Evolutionary conservation across 176 grass and related monocot species (phyloP).

Genomic region (Oryza nivara): DNA sequence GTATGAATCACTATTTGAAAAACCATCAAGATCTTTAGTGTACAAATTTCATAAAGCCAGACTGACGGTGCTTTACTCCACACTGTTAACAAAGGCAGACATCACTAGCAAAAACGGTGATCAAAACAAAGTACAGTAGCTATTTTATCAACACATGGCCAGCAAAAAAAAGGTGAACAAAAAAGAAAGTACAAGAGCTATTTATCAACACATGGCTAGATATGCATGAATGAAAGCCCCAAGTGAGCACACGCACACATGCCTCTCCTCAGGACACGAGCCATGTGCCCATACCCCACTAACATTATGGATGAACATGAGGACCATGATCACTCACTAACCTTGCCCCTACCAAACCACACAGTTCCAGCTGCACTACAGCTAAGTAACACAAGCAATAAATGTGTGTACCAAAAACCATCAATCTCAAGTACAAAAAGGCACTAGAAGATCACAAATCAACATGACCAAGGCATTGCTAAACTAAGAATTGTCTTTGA

Average conservation of each 20-base stretch:
- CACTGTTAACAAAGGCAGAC: neutral
- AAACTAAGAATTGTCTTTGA: conserved; percentile 33
- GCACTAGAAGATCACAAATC: conserved; percentile 19
- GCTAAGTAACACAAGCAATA: conserved; percentile 2
- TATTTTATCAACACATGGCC: neutral
- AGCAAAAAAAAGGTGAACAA: neutral
- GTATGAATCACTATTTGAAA: neutral
- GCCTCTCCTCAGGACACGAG: conserved; percentile 7
- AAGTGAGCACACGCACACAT: neutral
- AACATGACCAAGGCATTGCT: neutral
- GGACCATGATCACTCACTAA: neutral
- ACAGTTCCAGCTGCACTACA: conserved; percentile 22
- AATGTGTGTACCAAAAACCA: conserved; percentile 12
- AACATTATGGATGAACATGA: conserved; percentile 19
- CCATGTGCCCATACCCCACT: conserved; percentile 42
- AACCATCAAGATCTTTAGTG: neutral
- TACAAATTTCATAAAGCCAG: neutral
- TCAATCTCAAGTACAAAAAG: conserved; percentile 19
- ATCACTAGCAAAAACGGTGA: neutral
- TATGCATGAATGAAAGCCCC: neutral
- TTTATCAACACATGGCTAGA: neutral
- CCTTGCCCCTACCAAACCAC: neutral
- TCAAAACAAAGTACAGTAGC: neutral
- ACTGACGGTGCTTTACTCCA: neutral
- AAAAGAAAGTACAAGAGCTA: neutral